Percentiles rank a stretch among this genome's conserved stretches.
phyloP scores from a whole-genome alignment of 257 asterid genomes.

The Datura wrightii region DNA sequence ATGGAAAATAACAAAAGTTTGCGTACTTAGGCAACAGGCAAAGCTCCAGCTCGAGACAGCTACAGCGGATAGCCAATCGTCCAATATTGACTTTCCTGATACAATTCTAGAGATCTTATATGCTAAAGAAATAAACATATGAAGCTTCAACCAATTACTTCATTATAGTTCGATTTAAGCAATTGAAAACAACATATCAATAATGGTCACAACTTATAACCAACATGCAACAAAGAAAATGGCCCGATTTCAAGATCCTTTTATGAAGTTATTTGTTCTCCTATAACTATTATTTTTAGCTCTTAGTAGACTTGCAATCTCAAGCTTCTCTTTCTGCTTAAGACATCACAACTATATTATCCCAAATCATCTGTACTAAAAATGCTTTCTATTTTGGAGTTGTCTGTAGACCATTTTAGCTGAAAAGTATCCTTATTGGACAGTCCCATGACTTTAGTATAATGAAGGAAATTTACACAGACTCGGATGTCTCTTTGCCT shows the following conservation, averaged over 20 bases:
- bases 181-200: constrained; percentile 9
- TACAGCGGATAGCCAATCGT: background rate
- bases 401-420: no score
- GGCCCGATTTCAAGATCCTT: background rate
- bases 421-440: background rate
- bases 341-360: background rate
- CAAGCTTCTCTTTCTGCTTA: background rate
- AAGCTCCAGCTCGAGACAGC: background rate
- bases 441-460: background rate
- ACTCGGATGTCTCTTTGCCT: background rate
- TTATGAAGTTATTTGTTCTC: background rate
- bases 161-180: background rate
- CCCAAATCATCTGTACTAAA: background rate
- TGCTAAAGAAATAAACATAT: background rate
- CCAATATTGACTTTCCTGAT: background rate
- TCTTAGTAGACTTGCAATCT: background rate
- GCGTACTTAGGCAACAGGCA: background rate
- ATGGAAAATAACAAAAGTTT: background rate
- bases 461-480: background rate
- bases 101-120: background rate
- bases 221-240: background rate
- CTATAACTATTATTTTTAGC: background rate
- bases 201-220: background rate
- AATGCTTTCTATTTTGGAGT: no score
- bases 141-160: constrained; percentile 13